Evolutionary conservation across 805 yeast genomes (phyloP), one percentile per base, ranked within the genome.

Genomic region (Wickerhamomyces subpelliculosus): DNA sequence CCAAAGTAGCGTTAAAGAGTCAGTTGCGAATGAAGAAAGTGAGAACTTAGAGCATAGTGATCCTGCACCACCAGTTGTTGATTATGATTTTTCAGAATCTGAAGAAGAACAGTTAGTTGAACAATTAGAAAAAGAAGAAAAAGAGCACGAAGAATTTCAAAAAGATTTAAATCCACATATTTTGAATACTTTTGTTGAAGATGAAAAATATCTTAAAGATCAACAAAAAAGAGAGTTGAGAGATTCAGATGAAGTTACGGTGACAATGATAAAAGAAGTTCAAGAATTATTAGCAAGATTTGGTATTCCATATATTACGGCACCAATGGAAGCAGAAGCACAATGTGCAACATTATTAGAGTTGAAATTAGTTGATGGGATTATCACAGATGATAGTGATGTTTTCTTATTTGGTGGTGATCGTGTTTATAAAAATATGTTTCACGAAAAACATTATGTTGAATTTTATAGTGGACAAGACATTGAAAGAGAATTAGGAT

Each of bases 291-390:
- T 93, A 8, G 73, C 83, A 22, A 62, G 90, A 38, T 93, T 93
- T 67, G 98, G 98, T 1, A 84, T 93, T 5, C 99, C 99, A 0
- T 93, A 77, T 48, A 73, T 93, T 9, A 85, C 95, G 0, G 97
- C 98, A 0, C 99, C 98, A 1, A 87, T 87, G 89, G 99, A 93
- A 61, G 98, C 98, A 2, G 99, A 93, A 62, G 97, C 98, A 0
- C 98, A 93, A 54, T 93, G 99, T 62, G 96, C 96, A 0, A 85
- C 82, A 46, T 61, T 93, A 7, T 59, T 77, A 28, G 54, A 60
- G n/a, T 58, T 88, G 18, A 75, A 73, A 0, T 64, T 93, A 16
- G 96, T 90, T 4, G 97, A 93, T 59, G 99, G 98, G 0, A 82
- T 93, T 6, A 80, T 93, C 19, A 93, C 98, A 0, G 99, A 93